A percentile compares a stretch with the other conserved stretches of the same genome.
phyloP scores from a whole-genome alignment of 1,139 yeast species.

The Geotrichum europaeum region DNA sequence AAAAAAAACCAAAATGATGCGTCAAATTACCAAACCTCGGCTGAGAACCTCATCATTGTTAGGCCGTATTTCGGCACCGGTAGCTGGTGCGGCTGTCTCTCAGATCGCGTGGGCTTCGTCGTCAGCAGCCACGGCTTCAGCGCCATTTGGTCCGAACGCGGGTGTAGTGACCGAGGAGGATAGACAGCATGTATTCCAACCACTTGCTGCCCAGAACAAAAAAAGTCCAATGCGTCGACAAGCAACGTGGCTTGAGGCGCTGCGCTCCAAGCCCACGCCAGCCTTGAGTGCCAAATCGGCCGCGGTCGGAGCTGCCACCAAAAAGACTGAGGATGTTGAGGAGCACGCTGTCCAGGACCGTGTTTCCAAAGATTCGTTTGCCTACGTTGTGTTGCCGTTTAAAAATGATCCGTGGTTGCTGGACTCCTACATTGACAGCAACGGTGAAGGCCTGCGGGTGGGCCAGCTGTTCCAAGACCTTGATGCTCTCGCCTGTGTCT shows the following conservation, averaged over 20 bases:
- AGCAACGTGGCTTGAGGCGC: neutral
- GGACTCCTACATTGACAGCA: constrained; percentile 1
- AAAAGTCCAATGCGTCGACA: constrained; percentile 5
- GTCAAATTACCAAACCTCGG: neutral
- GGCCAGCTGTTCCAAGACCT: constrained; percentile 50
- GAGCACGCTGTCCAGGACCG: neutral
- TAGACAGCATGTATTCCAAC: constrained; percentile 6
- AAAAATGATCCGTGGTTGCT: neutral
- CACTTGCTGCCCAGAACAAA: neutral
- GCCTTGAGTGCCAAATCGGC: too few species aligned
- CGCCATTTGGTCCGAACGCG: neutral
- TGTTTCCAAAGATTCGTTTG: neutral
- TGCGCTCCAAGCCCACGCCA: neutral
- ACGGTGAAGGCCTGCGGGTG: constrained; percentile 1
- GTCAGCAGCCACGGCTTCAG: neutral
- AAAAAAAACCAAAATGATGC: neutral
- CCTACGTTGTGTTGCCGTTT: neutral
- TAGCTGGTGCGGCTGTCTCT: neutral
- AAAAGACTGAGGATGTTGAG: neutral
- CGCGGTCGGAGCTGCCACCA: neutral
- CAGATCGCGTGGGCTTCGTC: neutral
- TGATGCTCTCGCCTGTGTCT: constrained; percentile 81
- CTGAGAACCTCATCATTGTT: neutral
- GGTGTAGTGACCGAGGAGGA: constrained; percentile 2
- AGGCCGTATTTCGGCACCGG: neutral